Evolutionary conservation across 148 eudicot genomes (phyloP), one percentile per base, ranked within the genome.

Genomic region (Rhododendron griersonianum): DNA sequence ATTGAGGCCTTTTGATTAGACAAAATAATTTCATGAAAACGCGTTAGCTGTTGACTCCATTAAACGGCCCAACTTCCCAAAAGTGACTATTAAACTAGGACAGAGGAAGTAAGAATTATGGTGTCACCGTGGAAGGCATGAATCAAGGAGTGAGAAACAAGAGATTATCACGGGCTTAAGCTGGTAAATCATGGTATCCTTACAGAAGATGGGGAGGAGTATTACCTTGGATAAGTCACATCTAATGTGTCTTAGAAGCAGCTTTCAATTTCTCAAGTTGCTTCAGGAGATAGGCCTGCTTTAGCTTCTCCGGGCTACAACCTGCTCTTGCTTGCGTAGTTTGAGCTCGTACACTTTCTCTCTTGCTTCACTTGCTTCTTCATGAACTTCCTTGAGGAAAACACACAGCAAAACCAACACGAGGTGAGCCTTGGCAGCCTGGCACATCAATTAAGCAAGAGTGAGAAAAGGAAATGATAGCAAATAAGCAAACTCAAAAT

Each of bases 361-460:
- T 85, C 98, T 92, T 16, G 98, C 99, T 86, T 92, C 90, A 86
- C 85, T 96, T 63, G 92, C 99, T 91, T 96, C 35, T 91, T 95
- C 94, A 88, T 95, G 98, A 81, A 96, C 99, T 91, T 96, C 98
- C 94, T 98, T 95, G 88, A 85, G 84, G 45, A 59, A 67, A 82
- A 81, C 53, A 84, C 78, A 3, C 47, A 2, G 7, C 51, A 53
- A 76, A 74, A 75, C 57, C 1, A 75, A 74, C 41, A 75, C 13
- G 10, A 37, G 59, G 18, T 50, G 50, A 9, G 57, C 30, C 48
- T 25, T 47, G 37, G 23, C 19, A 13, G 23, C 21, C 15, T 77
- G 16, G 11, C 13, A 67, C 53, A 39, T 3, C 4, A 19, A 41
- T 67, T 28, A 67, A 67, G 74, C 35, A 8, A 69, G 41, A 45